Conservation (phyloP, 768 basidiomycete species). For the Omphalotus guepiniiformis region DNA sequence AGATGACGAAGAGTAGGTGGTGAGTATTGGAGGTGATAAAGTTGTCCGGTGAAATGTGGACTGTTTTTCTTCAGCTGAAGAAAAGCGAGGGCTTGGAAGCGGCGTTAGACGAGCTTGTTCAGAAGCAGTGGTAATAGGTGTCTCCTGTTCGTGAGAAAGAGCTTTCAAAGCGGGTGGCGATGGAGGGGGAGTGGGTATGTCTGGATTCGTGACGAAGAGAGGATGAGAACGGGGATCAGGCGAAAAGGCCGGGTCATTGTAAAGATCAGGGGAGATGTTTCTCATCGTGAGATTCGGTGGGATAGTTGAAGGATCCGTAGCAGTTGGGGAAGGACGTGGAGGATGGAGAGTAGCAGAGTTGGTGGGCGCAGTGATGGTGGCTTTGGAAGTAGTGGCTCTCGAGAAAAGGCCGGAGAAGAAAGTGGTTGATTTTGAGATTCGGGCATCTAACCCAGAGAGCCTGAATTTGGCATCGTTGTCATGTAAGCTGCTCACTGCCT, state of each 20-base stretch:
- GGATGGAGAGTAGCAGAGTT: neutral
- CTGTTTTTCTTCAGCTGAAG: no score
- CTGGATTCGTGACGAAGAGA: slow-evolving; percentile 15
- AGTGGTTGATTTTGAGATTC: no score
- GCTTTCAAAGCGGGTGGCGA: slow-evolving; percentile 1
- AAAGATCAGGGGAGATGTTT: slow-evolving; percentile 21
- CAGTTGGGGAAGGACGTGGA: neutral
- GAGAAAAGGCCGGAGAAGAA: slow-evolving; percentile 7
- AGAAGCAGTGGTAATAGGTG: neutral
- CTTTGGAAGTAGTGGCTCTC: neutral
- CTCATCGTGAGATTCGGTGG: slow-evolving; percentile 6
- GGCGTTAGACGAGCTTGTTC: neutral
- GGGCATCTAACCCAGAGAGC: no score
- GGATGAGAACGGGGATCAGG: slow-evolving; percentile 50
- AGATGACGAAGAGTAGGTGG: neutral
- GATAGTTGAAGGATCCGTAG: neutral
- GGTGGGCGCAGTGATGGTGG: neutral
- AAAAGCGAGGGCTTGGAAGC: no score
- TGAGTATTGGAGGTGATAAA: neutral
- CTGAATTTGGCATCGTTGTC: no score
- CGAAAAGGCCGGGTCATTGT: slow-evolving; percentile 58
- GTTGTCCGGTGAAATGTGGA: neutral
- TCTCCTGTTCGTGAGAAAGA: neutral
- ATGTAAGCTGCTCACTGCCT: no score
- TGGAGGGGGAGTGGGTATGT: neutral